phyloP scores from a whole-genome alignment of 2,329 filamentous ascomycete species.

The Aspergillus hiratsukae region DNA sequence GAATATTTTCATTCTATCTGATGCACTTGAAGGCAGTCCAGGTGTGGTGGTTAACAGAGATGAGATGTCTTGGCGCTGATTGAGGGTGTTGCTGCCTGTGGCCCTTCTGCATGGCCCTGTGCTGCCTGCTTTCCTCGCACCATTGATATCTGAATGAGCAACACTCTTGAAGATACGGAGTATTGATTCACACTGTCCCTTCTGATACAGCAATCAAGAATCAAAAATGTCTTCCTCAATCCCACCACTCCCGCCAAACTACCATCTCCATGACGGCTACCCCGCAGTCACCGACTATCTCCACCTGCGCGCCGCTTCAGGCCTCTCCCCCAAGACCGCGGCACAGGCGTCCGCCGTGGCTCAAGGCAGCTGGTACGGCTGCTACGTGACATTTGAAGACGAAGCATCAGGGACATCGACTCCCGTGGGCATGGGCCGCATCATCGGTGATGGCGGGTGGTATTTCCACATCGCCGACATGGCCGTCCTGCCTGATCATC shows the following conservation, averaged over 20 bases:
- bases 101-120: background rate
- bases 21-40: background rate
- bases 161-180: background rate
- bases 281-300: slow-evolving; percentile 21
- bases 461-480: slow-evolving; percentile 51
- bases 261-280: slow-evolving; percentile 33
- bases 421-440: slow-evolving; percentile 47
- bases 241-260: slow-evolving; percentile 27
- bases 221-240: background rate
- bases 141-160: background rate
- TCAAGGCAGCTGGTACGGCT: slow-evolving; percentile 43
- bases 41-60: no score
- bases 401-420: background rate
- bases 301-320: slow-evolving; percentile 15
- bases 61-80: background rate
- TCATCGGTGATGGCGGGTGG: slow-evolving; percentile 50
- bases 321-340: slow-evolving; percentile 24
- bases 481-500: slow-evolving; percentile 47
- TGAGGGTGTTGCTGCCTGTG: no score
- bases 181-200: background rate
- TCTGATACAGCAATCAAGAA: background rate
- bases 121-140: background rate
- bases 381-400: slow-evolving; percentile 31
- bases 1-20: background rate
- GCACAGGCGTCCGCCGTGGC: slow-evolving; percentile 35